These are phyloP conservation scores for Exophiala mesophila DNA, from an alignment of 2,329 filamentous ascomycete genomes.

Conservation along the genomic window DNA sequence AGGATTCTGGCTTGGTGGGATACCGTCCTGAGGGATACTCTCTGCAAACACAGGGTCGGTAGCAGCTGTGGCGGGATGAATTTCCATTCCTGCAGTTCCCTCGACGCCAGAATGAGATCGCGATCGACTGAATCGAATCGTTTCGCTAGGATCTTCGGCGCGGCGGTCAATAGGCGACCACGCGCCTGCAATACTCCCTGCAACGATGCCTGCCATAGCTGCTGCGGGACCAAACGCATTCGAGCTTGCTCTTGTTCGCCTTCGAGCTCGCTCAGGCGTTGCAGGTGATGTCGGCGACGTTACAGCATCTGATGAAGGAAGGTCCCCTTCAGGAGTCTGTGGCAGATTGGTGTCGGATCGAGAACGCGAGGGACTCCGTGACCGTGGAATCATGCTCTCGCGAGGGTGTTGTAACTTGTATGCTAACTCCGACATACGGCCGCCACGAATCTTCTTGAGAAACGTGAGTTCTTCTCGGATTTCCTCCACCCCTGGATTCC, in stretches of 20 bases:
- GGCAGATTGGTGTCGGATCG: constrained; percentile 40
- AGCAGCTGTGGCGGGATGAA: constrained; percentile 43
- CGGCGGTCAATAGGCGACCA: constrained; percentile 58
- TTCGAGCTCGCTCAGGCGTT: constrained; percentile 50
- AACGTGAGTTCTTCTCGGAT: constrained; percentile 61
- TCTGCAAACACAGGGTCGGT: constrained; percentile 43
- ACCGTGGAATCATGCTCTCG: constrained; percentile 40
- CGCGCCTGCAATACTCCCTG: constrained; percentile 57
- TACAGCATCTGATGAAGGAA: constrained; percentile 32
- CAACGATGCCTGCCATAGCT: constrained; percentile 62
- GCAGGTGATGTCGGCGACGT: constrained; percentile 37
- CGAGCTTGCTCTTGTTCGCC: constrained; percentile 52
- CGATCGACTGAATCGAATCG: constrained; percentile 35
- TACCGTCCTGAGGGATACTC: constrained; percentile 31
- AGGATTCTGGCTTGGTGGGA: constrained; percentile 45
- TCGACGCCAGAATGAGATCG: constrained; percentile 37
- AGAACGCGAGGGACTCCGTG: constrained; percentile 31
- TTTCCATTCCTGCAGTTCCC: constrained; percentile 41
- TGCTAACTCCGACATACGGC: constrained; percentile 55
- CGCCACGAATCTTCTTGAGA: constrained; percentile 59
- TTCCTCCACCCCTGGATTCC: constrained; percentile 59
- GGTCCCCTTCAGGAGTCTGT: constrained; percentile 40
- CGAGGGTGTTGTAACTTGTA: constrained; percentile 59
- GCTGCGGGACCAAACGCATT: constrained; percentile 57
- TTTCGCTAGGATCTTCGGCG: constrained; percentile 27